Base-by-base conservation (phyloP, 257 asterid species). In the Echites panduratus region DNA sequence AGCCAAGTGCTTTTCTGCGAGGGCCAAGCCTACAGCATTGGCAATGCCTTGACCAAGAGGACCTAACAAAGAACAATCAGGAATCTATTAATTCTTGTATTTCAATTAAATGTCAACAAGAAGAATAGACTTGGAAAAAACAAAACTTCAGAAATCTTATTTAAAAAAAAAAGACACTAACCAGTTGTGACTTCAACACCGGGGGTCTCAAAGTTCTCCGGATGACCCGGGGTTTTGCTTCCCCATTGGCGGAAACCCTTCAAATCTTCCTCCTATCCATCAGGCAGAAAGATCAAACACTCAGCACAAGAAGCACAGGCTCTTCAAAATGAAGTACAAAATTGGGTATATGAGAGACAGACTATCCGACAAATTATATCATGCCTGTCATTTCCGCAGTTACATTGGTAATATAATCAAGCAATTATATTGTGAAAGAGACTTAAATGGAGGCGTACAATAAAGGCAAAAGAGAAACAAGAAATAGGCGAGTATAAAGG, bases 41-140 rank as follows among this genome's bases (percentile, higher is more conserved):
- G 92, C 94, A 75, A 87, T 64, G 73, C 97, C 97, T 79, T 91
- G 97, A 59, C 97, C 97, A 74, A 91, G 89, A 65, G 97, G 97
- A 68, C 97, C 97, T 91, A 74, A 14, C 50, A 70, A 54, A 61
- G 69, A 49, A 77, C 29, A 79, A 73, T 22, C 29, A 68, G 41
- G 66, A 84, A 20, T 22, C 59, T 2, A 73, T 79, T 52, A 72
- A 68, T 68, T 68, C 48, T 48, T 59, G 26, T 14, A 48, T 68
- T 22, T 26, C 57, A 57, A 29, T 38, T 43, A 38, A 76, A 71
- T 32, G 70, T 56, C 77, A 40, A 50, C 0, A 45, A 10, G 68
- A 22, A 69, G 68, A 45, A 73, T 66, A 70, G 22, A 53, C 58
- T 62, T 49, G 4, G 20, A 50, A 17, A 50, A 7, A 50, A 2